A percentile compares a stretch with the other conserved stretches of the same genome.
phyloP scores from a whole-genome alignment of 78 protist species.

The Planoprotostelium fungivorum region DNA sequence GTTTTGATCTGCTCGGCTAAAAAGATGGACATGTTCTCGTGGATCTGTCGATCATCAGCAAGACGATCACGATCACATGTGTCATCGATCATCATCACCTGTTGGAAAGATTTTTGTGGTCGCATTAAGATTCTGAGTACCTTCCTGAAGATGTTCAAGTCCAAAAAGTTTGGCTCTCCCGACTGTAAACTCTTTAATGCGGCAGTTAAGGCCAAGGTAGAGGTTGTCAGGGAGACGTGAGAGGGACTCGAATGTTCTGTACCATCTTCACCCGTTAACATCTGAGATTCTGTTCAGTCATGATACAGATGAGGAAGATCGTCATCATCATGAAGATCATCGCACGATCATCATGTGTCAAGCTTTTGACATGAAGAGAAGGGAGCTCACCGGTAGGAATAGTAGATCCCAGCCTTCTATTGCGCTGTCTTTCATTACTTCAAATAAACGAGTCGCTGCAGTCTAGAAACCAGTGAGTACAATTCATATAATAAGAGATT shows the following conservation, averaged over 20 bases:
- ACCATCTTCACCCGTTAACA: neutral
- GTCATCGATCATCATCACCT: neutral
- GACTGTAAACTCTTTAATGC: neutral
- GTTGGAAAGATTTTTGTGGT: neutral
- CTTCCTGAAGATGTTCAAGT: neutral
- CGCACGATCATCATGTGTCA: too few relatives aligned
- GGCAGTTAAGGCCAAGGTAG: neutral
- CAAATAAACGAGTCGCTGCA: neutral
- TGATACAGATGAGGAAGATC: neutral
- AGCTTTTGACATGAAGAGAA: too few relatives aligned
- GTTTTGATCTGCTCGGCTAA: neutral
- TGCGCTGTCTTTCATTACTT: neutral
- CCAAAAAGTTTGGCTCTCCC: neutral
- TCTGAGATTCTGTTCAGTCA: neutral
- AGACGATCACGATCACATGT: too few relatives aligned
- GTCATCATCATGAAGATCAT: too few relatives aligned
- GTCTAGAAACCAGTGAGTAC: too few relatives aligned
- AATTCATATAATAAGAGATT: neutral
- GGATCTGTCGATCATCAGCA: neutral
- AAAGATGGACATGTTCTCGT: neutral
- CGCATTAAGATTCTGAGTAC: neutral
- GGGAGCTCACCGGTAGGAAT: too few relatives aligned
- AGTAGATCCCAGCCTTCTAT: too few relatives aligned
- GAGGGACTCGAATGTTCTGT: neutral
- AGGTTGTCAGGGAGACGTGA: neutral